A percentile compares a stretch with the other conserved stretches of the same genome.
Evolutionary conservation across 345 rosid genomes (phyloP).

Genomic region (Salix dunnii): DNA sequence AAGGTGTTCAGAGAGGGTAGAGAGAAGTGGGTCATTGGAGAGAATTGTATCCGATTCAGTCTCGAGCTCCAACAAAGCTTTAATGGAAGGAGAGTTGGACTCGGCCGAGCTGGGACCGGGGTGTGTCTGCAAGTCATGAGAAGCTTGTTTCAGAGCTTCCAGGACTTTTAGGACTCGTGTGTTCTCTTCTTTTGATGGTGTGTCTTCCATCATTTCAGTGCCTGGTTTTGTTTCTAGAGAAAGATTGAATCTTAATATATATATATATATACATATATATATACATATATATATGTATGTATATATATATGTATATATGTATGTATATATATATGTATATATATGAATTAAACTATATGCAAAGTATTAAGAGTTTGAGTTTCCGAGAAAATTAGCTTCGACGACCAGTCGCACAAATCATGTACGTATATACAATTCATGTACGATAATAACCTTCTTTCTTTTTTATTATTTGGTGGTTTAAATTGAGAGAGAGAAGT

Average conservation of each 20-base stretch:
- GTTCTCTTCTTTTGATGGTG: conserved; percentile 19
- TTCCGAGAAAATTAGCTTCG: too few species aligned
- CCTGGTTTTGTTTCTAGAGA: not conserved
- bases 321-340: too few species aligned
- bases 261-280: too few species aligned
- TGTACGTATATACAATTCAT: too few species aligned
- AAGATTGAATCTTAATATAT: not conserved
- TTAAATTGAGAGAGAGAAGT: too few species aligned
- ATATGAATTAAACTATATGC: too few species aligned
- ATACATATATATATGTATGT: too few species aligned
- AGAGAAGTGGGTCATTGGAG: conserved; percentile 51
- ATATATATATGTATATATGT: too few species aligned
- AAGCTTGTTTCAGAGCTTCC: conserved; percentile 65
- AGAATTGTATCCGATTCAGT: conserved; percentile 53
- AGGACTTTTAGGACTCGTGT: conserved; percentile 41
- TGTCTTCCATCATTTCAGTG: conserved; percentile 11
- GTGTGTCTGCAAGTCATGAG: conserved; percentile 48
- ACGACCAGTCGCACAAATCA: too few species aligned
- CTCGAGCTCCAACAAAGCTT: conserved; percentile 59
- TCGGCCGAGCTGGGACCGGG: conserved; percentile 31
- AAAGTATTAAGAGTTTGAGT: too few species aligned
- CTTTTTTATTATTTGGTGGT: too few species aligned
- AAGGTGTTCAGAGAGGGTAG: conserved; percentile 46
- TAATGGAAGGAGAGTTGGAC: conserved; percentile 45
- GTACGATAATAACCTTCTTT: too few species aligned